Base-by-base conservation (phyloP, 345 rosid genomes). In the Turnera subulata region DNA sequence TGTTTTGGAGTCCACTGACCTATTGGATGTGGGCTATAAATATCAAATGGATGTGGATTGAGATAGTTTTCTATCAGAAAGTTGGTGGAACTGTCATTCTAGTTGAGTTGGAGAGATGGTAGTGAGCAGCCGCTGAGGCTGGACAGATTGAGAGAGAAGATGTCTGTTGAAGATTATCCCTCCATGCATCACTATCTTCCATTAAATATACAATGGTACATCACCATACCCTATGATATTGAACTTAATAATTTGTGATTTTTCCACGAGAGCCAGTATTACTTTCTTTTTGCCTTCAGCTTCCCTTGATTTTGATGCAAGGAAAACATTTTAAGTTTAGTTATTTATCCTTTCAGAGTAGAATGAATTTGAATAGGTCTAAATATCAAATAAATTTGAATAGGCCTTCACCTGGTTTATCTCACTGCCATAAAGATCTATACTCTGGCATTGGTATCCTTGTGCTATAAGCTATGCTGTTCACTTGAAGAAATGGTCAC, bases 1-100 rank as follows among this genome's bases (percentile, higher is more conserved):
- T 29, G 38, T 21, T 59, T 59, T n/a, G 9, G 14, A 47, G 19
- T 48, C 35, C 50, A 43, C n/a, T 56, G 11, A 56, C 37, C 10
- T 12, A 17, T 20, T 17, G 46, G 43, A 46, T 52, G 35, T 46
- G n/a, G 16, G 14, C 24, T n/a, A n/a, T n/a, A 5, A 29, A 14
- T 24, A 24, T 12, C 5, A 29, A 9, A 20, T 47, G 15, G 17
- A 59, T 47, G 2, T 16, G 35, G 44, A 47, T 59, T 59, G n/a
- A n/a, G n/a, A n/a, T 44, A 35, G 22, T 56, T 56, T 43, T 29
- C 50, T 37, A 35, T 35, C 50, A n/a, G 3, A 18, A 16, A 48
- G n/a, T 35, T 20, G 11, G 4, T 1, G 37, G 11, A 35, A n/a
- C n/a, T 15, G 14, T 20, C 32, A 2, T 25, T 6, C 43, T 56